phyloP scores from a whole-genome alignment of 2,329 filamentous ascomycete species.

The Lecanosticta acicola region DNA sequence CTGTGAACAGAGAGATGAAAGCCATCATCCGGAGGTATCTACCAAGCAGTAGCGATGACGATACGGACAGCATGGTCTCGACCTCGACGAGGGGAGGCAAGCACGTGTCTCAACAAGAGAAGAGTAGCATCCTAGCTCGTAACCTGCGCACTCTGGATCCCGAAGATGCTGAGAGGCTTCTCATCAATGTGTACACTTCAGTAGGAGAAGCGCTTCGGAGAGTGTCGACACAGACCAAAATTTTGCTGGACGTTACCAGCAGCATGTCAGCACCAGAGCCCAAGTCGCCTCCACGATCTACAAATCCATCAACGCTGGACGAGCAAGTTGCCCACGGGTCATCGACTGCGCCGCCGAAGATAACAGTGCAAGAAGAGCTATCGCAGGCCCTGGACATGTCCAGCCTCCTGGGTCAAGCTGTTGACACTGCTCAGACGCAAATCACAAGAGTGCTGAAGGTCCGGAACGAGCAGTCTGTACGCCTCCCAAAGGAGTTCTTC shows the following conservation, averaged over 20 bases:
- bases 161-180: constrained; percentile 76
- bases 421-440: constrained; percentile 69
- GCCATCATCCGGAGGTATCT: constrained; percentile 76
- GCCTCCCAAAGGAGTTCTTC: constrained; percentile 63
- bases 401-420: constrained; percentile 70
- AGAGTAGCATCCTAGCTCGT: constrained; percentile 78
- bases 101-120: constrained; percentile 74
- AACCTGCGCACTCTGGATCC: constrained; percentile 80
- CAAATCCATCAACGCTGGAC: constrained; percentile 40
- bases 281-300: constrained; percentile 40
- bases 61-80: constrained; percentile 80
- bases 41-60: constrained; percentile 89
- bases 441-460: constrained; percentile 73
- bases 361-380: constrained; percentile 60
- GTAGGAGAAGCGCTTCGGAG: constrained; percentile 82
- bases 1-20: constrained; percentile 79
- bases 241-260: constrained; percentile 89
- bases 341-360: constrained; percentile 9
- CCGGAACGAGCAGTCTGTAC: constrained; percentile 65
- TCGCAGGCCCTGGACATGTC: constrained; percentile 71
- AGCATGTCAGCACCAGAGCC: constrained; percentile 49
- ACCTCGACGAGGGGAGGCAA: constrained; percentile 71
- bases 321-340: constrained; percentile 32
- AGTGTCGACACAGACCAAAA: constrained; percentile 84
- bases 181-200: constrained; percentile 76